Evolutionary conservation across 2,329 filamentous ascomycete species (phyloP), one percentile per base, ranked within the genome.

Genomic region (Aspergillus ochraceus): DNA sequence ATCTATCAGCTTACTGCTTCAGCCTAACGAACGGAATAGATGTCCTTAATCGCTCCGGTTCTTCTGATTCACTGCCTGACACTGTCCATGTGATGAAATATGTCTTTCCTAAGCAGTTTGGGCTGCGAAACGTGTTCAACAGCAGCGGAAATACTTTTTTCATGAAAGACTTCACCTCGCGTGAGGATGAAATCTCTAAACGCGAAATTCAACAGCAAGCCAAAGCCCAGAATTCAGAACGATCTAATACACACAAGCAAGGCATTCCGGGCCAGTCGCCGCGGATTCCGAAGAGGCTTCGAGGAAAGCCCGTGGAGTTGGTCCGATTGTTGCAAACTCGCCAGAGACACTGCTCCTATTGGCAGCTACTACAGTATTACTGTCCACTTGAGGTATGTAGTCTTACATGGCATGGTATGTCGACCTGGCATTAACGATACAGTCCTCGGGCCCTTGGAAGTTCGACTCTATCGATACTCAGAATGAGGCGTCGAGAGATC

Each of bases 101-200:
- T 74, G 88, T 99, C 1, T 99, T 99, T 67, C 95, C 95, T 32
- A 84, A 89, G 11, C 93, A 98, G 70, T 98, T 97, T 70, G 86
- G 86, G 14, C 79, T 99, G 3, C 92, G 96, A 71, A 99, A 98
- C 74, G 92, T 90, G n/a, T 97, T 98, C 71, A 84, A 95, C 71
- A 72, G 71, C 22, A 83, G 77, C 52, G 85, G 90, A 68, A 94
- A 89, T 0, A 80, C 86, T 0, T 89, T 94, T 67, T 84, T 84
- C 26, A 88, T 94, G 69, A 90, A 91, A 69, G 92, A 97, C 73
- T 96, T 97, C 71, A 93, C 90, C 0, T 74, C 92, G 11, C 88
- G 94, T 19, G 94, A 98, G 70, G 84, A 90, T 11, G 94, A 98
- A 70, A 94, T 97, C 60, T 66, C 70, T 29, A 61, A 62, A 17